A percentile compares a stretch with the other conserved stretches of the same genome.
phyloP scores from a whole-genome alignment of 2,329 filamentous ascomycete genomes.

The Bipolaris zeicola region DNA sequence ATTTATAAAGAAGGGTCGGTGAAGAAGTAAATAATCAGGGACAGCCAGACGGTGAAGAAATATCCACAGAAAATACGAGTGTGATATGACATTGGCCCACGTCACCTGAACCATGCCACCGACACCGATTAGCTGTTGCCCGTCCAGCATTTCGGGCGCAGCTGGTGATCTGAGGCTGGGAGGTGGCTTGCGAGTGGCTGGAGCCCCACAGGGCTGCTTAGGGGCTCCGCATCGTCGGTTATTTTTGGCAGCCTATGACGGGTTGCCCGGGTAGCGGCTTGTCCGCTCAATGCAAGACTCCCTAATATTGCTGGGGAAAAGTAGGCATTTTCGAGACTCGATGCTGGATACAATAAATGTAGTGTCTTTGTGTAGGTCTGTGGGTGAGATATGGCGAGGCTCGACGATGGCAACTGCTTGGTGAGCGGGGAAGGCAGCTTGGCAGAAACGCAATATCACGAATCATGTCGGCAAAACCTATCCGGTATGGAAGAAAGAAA shows the following conservation, averaged over 20 bases:
- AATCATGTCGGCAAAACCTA: not conserved
- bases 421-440: too few species aligned
- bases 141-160: slow-evolving; percentile 1
- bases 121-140: slow-evolving; percentile 1
- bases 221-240: slow-evolving; percentile 17
- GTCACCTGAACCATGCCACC: slow-evolving; percentile 11
- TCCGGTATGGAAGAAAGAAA: not conserved
- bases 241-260: slow-evolving; percentile 25
- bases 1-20: not conserved
- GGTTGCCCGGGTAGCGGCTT: not conserved
- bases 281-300: not conserved
- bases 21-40: not conserved
- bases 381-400: not conserved
- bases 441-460: not conserved
- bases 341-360: not conserved
- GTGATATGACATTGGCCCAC: slow-evolving; percentile 1
- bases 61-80: not conserved
- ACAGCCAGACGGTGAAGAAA: slow-evolving; percentile 2
- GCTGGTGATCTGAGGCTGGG: slow-evolving; percentile 16
- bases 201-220: slow-evolving; percentile 26
- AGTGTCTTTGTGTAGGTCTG: not conserved
- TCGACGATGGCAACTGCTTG: not conserved
- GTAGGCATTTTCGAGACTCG: not conserved
- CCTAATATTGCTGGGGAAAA: not conserved
- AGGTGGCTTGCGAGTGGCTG: slow-evolving; percentile 11